Evolutionary conservation across 441 rosid species (phyloP), one percentile per base, ranked within the genome.

Genomic region (Geranium incanum): DNA sequence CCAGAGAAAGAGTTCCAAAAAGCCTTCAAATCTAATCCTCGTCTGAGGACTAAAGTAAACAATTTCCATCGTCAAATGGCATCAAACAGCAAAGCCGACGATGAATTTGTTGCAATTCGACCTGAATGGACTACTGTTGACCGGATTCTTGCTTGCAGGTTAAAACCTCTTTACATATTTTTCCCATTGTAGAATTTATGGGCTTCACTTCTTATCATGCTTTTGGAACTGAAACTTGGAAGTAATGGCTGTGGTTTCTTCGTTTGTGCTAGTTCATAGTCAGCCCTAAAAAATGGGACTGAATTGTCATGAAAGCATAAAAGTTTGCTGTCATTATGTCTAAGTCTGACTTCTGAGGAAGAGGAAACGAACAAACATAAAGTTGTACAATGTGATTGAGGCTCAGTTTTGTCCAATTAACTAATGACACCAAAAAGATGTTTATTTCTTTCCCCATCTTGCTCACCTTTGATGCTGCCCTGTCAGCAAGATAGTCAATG

Each of bases 101-200:
- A 91, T 74, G 97, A 95, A 45, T 84, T 83, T 75, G 89, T 90
- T 69, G 88, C 99, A 68, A 93, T 95, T 75, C 85, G 99, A 70
- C 89, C 97, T 57, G 99, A 95, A 81, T 95, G 99, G 99, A 95
- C 98, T n/a, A 93, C 95, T 36, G 96, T 95, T 84, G 99, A 95
- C 78, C 93, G 99, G 71, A 86, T 95, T 79, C 84, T 95, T 79
- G 93, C 97, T 75, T 79, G 85, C 94, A 95, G 99, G 97, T 92
- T 72, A 68, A 71, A 73, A 70, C 57, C 67, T 76, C 50, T 75
- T 67, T 68, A 77, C 80, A 36, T 78, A 62, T 63, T 67, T 69
- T 28, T 43, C 38, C 21, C 43, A 21, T 23, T 38, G 38, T 3
- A 0, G 36, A 33, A 66, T 13, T 64, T 28, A 28, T 28, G 33